phyloP scores from a whole-genome alignment of 2,329 filamentous ascomycete genomes.

The Xylariaceae sp. region DNA sequence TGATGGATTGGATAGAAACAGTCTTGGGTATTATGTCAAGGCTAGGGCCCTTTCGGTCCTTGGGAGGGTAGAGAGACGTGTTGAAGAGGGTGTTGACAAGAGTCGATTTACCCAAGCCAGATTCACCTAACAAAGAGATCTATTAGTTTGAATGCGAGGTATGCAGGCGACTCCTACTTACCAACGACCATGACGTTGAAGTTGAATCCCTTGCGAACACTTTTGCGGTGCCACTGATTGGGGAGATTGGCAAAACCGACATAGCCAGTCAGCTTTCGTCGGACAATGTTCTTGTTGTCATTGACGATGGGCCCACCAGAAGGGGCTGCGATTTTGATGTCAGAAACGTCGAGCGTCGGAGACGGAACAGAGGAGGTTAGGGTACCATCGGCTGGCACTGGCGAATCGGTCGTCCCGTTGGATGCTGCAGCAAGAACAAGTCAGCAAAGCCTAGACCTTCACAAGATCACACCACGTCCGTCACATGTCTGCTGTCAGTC shows the following conservation, averaged over 20 bases:
- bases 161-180: constrained; percentile 44
- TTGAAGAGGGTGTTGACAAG: constrained; percentile 99
- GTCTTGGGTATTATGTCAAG: constrained; percentile 99
- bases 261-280: constrained; percentile 96
- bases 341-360: constrained; percentile 35
- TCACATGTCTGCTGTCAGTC: constrained; percentile 16
- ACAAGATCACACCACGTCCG: no score
- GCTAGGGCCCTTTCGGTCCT: constrained; percentile 96
- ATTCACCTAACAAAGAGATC: constrained; percentile 68
- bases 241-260: constrained; percentile 98
- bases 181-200: constrained; percentile 99
- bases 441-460: constrained; percentile 8
- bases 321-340: constrained; percentile 27
- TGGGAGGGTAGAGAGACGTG: constrained; percentile 96
- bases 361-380: constrained; percentile 40
- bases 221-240: constrained; percentile 99
- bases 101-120: constrained; percentile 96
- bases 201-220: constrained; percentile 99
- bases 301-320: constrained; percentile 48
- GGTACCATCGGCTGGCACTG: constrained; percentile 42
- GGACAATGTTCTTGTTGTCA: constrained; percentile 91
- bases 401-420: constrained; percentile 35
- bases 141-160: not conserved
- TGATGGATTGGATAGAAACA: constrained; percentile 90
- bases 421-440: constrained; percentile 33